Evolutionary conservation across 2,329 filamentous ascomycete species (phyloP).

Genomic region (Aspergillus felis): DNA sequence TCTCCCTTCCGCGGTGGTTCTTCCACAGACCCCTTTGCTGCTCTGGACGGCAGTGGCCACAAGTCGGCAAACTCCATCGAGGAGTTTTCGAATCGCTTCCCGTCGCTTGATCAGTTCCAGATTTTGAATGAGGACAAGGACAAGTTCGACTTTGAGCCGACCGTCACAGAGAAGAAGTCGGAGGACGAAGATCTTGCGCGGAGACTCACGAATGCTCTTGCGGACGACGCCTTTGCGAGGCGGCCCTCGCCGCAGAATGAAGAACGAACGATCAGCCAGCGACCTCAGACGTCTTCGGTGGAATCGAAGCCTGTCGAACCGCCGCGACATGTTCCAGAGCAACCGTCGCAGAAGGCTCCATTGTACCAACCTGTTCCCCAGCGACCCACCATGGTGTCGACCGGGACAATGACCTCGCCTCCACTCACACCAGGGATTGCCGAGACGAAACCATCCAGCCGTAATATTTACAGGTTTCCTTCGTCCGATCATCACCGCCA

Average conservation of each 20-base stretch:
- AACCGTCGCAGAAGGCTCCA: slow-evolving; percentile 24
- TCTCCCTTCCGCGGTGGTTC: slow-evolving; percentile 65
- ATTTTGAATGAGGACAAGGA: slow-evolving; percentile 77
- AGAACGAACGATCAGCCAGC: slow-evolving; percentile 24
- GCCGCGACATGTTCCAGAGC: slow-evolving; percentile 20
- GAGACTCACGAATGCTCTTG: slow-evolving; percentile 69
- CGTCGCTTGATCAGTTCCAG: slow-evolving; percentile 88
- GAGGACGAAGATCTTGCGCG: slow-evolving; percentile 56
- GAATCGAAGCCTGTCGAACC: slow-evolving; percentile 21
- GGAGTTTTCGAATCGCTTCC: slow-evolving; percentile 80
- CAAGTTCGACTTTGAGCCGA: slow-evolving; percentile 76
- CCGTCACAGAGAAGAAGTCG: slow-evolving; percentile 41
- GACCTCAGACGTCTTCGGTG: slow-evolving; percentile 20
- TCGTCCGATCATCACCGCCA: slow-evolving; percentile 42
- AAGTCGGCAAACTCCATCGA: slow-evolving; percentile 56
- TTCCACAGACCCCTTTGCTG: slow-evolving; percentile 81
- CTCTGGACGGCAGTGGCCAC: slow-evolving; percentile 67
- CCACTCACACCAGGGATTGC: slow-evolving; percentile 39
- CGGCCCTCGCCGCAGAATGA: slow-evolving; percentile 31
- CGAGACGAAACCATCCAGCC: slow-evolving; percentile 28
- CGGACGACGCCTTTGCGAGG: slow-evolving; percentile 75
- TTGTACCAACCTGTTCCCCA: slow-evolving; percentile 45
- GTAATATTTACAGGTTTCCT: slow-evolving; percentile 54
- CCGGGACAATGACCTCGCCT: slow-evolving; percentile 74
- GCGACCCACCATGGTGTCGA: slow-evolving; percentile 57